Conservation (phyloP, 805 yeast species). For the Candida corydali region DNA sequence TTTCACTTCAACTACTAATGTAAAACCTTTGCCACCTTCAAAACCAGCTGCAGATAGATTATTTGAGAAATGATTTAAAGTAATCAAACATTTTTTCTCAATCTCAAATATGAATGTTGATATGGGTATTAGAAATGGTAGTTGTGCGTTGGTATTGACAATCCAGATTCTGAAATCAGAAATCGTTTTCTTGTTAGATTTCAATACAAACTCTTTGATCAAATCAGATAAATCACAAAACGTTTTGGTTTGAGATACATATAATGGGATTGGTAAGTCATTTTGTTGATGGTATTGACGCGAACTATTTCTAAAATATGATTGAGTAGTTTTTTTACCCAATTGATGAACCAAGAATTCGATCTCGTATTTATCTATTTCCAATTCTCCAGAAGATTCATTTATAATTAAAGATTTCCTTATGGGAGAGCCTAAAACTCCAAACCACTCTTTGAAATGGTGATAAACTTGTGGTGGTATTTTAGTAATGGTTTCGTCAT, state of each 20-base stretch:
- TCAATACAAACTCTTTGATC: constrained; percentile 19
- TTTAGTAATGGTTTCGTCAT: constrained; percentile 14
- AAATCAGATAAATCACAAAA: constrained; percentile 30
- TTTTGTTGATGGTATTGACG: constrained; percentile 7
- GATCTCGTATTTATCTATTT: constrained; percentile 32
- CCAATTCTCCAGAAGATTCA: constrained; percentile 20
- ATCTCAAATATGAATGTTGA: constrained; percentile 26
- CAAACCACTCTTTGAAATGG: constrained; percentile 51
- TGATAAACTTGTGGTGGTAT: constrained; percentile 45
- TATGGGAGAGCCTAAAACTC: constrained; percentile 37
- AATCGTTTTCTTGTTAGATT: constrained; percentile 14
- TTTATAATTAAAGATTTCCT: constrained; percentile 25
- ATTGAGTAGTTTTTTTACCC: constrained; percentile 13
- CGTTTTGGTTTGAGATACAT: constrained; percentile 29
- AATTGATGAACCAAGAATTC: constrained; percentile 31
- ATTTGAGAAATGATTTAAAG: constrained; percentile 16
- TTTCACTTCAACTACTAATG: constrained; percentile 25
- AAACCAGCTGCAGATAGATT: constrained; percentile 31
- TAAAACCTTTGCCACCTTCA: constrained; percentile 15
- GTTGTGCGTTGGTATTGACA: constrained; percentile 20
- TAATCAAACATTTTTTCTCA: constrained; percentile 24
- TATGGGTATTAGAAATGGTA: constrained; percentile 21
- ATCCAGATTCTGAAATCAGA: constrained; percentile 34
- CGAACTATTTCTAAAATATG: constrained; percentile 5
- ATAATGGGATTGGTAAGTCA: constrained; percentile 13